Conservation (phyloP, 768 basidiomycete species). For the Rhizopogon salebrosus region DNA sequence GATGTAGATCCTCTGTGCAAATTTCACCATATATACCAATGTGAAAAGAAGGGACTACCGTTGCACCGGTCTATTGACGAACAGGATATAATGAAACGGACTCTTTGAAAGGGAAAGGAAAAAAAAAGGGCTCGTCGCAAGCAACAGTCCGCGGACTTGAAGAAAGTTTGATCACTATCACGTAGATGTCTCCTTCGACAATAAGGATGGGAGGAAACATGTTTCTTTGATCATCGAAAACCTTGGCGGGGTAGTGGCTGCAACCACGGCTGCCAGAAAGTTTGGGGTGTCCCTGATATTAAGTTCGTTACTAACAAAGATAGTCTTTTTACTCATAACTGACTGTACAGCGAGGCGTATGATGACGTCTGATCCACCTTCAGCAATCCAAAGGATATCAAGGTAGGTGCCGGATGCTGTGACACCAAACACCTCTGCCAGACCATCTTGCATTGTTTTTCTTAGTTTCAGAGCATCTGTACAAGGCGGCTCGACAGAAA, state of each 20-base stretch:
- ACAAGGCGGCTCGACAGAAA: not conserved
- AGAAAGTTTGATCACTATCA: not conserved
- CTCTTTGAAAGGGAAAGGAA: not conserved
- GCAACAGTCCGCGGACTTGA: not conserved
- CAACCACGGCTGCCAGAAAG: constrained; percentile 22
- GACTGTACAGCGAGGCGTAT: constrained; percentile 11
- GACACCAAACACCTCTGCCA: constrained; percentile 51
- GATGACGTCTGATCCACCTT: constrained; percentile 15
- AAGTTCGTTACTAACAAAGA: not conserved
- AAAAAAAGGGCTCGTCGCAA: not conserved
- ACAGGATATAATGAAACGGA: no score
- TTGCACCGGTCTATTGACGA: not conserved
- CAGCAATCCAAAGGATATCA: constrained; percentile 51
- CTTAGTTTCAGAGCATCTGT: constrained; percentile 42
- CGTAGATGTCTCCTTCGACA: constrained; percentile 1
- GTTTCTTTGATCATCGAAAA: constrained; percentile 19
- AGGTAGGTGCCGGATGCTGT: constrained; percentile 47
- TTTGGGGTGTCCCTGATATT: constrained; percentile 17
- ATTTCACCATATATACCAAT: not conserved
- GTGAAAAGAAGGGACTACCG: not conserved
- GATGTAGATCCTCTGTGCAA: not conserved
- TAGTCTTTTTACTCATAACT: constrained; percentile 10
- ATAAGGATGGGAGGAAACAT: constrained; percentile 28
- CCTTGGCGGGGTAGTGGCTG: constrained; percentile 17
- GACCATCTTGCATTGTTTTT: constrained; percentile 50